Evolutionary conservation across 495 filamentous ascomycete genomes (phyloP).

Genomic region (Pseudevernia furfuracea): DNA sequence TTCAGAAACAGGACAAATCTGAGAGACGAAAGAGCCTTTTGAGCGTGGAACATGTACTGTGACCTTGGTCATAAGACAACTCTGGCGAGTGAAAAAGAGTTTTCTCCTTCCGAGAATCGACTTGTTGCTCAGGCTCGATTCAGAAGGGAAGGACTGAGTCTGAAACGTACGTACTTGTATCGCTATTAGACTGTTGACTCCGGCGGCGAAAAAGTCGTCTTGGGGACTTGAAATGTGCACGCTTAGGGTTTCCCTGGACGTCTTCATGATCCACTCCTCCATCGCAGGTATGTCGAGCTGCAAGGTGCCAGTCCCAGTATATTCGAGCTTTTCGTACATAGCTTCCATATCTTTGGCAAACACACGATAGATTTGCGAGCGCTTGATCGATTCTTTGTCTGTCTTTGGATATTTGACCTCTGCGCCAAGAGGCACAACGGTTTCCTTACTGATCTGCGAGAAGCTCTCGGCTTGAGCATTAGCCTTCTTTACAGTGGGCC

Average conservation of each 20-base stretch:
- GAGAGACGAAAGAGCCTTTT: background rate
- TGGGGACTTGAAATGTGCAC: constrained; percentile 35
- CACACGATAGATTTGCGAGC: constrained; percentile 43
- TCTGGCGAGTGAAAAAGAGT: background rate
- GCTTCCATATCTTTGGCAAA: constrained; percentile 44
- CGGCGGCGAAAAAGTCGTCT: constrained; percentile 47
- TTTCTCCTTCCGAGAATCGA: background rate
- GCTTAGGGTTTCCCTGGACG: constrained; percentile 37
- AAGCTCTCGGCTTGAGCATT: constrained; percentile 47
- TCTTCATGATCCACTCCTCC: constrained; percentile 36
- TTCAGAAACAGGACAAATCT: background rate
- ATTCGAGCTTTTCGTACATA: constrained; percentile 37
- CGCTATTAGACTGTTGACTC: constrained; percentile 55
- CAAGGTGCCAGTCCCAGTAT: constrained; percentile 25
- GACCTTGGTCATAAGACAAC: background rate
- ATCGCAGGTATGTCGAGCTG: constrained; percentile 36
- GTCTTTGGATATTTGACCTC: constrained; percentile 41
- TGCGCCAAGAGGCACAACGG: constrained; percentile 41
- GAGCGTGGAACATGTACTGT: background rate
- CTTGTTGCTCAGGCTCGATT: background rate
- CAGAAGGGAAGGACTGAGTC: background rate
- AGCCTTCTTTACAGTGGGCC: constrained; percentile 42
- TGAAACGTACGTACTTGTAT: constrained; percentile 33
- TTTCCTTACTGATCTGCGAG: constrained; percentile 48
- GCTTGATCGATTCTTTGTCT: constrained; percentile 51